Evolutionary conservation across 192 early-diverging fungal genomes (phyloP).

Genomic region (Geranomyces variabilis): DNA sequence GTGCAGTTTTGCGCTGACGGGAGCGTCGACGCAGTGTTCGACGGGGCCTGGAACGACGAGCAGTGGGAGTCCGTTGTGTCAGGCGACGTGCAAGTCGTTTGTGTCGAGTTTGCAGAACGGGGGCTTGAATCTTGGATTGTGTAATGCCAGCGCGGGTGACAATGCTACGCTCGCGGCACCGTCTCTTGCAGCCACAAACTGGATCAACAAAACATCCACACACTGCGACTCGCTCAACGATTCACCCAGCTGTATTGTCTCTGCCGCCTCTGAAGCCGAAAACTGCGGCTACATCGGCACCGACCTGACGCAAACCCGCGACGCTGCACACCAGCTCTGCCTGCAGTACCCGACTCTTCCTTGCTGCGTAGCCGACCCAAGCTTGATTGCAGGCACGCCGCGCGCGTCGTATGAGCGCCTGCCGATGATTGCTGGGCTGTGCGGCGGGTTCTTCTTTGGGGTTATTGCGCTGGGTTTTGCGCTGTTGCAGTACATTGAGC

Average conservation of each 20-base stretch:
- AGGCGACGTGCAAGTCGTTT: slow-evolving; percentile 23
- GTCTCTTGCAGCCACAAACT: not conserved
- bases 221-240: slow-evolving; percentile 6
- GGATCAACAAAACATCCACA: not conserved
- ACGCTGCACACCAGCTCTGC: not conserved
- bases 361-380: slow-evolving; percentile 14
- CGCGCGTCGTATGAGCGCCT: not conserved
- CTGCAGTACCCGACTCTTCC: not conserved
- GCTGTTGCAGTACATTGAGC: not conserved
- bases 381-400: not conserved
- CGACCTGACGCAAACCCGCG: not conserved
- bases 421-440: slow-evolving; percentile 29
- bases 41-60: not conserved
- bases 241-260: not conserved
- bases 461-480: slow-evolving; percentile 19
- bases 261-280: slow-evolving; percentile 1
- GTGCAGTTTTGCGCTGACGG: not conserved
- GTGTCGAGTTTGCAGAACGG: not conserved
- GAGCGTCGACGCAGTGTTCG: not conserved
- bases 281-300: slow-evolving; percentile 21
- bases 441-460: slow-evolving; percentile 30
- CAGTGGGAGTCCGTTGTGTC: slow-evolving; percentile 11
- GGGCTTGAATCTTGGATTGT: slow-evolving; percentile 3
- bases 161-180: not conserved
- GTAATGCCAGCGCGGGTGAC: not conserved